Conservation (phyloP, 345 rosid genomes). For the Erodium maritimum region DNA sequence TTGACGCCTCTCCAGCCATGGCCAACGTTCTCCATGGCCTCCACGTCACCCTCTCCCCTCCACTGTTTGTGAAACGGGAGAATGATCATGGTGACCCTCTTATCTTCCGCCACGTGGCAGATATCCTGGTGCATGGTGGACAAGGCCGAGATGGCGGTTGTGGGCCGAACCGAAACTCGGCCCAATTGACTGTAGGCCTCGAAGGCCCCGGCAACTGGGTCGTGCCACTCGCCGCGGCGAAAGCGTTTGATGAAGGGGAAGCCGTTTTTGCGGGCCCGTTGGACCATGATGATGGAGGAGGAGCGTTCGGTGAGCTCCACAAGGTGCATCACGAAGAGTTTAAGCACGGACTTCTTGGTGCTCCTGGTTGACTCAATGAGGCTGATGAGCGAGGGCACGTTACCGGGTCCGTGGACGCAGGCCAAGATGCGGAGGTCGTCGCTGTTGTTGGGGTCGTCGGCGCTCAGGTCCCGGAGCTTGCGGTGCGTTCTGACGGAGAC, state of each 20-base stretch:
- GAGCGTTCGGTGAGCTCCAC: slow-evolving; percentile 73
- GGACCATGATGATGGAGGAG: slow-evolving; percentile 69
- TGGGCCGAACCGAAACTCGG: slow-evolving; percentile 48
- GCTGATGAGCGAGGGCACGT: slow-evolving; percentile 49
- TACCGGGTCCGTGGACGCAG: slow-evolving; percentile 56
- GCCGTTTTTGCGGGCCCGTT: slow-evolving; percentile 50
- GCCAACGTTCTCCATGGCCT: slow-evolving; percentile 41
- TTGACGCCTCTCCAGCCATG: slow-evolving; percentile 73
- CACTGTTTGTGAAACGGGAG: slow-evolving; percentile 69
- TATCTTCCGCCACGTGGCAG: slow-evolving; percentile 63
- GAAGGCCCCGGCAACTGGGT: slow-evolving; percentile 43
- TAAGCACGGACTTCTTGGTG: slow-evolving; percentile 44
- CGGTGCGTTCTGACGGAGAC: slow-evolving; percentile 20
- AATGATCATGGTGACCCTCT: slow-evolving; percentile 48
- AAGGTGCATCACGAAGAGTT: slow-evolving; percentile 65
- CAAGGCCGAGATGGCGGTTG: slow-evolving; percentile 46
- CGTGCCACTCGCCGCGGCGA: slow-evolving; percentile 44
- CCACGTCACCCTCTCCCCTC: slow-evolving; percentile 33
- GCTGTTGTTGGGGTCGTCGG: slow-evolving; percentile 19
- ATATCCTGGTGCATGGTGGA: slow-evolving; percentile 72
- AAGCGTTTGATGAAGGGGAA: slow-evolving; percentile 52
- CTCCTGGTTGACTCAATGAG: slow-evolving; percentile 56
- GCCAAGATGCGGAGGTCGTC: slow-evolving; percentile 54
- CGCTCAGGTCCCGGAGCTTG: slow-evolving; percentile 32
- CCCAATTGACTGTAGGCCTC: slow-evolving; percentile 66